Evolutionary conservation across 169 alveolate genomes (phyloP).

Genomic region (Cryptosporidium meleagridis): DNA sequence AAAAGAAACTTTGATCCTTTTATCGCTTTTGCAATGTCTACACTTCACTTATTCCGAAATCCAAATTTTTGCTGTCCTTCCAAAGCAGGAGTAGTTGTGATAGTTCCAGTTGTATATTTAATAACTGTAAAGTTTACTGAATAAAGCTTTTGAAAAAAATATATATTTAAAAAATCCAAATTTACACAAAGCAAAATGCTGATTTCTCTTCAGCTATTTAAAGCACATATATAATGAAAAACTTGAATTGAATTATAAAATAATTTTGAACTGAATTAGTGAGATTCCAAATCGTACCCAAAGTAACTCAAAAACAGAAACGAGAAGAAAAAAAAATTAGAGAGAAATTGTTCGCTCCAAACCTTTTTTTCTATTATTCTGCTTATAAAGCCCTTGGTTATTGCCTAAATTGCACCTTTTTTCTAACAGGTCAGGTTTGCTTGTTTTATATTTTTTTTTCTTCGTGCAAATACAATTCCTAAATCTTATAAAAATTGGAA

Average conservation of each 20-base stretch:
- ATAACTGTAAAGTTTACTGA: not conserved
- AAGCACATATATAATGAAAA: constrained; percentile 1
- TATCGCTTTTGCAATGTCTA: not conserved
- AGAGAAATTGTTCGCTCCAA: not conserved
- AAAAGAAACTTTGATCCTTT: not conserved
- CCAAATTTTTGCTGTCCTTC: not conserved
- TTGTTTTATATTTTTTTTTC: not conserved
- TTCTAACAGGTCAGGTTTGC: not conserved
- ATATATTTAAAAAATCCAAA: constrained; percentile 5
- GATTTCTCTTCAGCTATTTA: not conserved
- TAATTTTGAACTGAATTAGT: constrained; percentile 1
- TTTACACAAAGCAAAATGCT: constrained; percentile 16
- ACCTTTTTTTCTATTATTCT: not conserved
- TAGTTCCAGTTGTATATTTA: not conserved
- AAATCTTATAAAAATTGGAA: not conserved
- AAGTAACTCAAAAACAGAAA: not conserved
- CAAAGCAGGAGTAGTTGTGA: not conserved
- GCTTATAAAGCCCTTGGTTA: not conserved
- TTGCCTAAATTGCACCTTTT: not conserved
- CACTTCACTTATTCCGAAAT: not conserved
- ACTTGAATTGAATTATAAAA: constrained; percentile 7
- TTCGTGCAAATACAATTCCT: not conserved
- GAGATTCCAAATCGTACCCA: not conserved
- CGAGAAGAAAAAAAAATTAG: not conserved
- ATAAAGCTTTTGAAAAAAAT: not conserved